These are phyloP conservation scores for Stevia rebaudiana DNA, from an alignment of 140 eudicot species.

Conservation along the genomic window DNA sequence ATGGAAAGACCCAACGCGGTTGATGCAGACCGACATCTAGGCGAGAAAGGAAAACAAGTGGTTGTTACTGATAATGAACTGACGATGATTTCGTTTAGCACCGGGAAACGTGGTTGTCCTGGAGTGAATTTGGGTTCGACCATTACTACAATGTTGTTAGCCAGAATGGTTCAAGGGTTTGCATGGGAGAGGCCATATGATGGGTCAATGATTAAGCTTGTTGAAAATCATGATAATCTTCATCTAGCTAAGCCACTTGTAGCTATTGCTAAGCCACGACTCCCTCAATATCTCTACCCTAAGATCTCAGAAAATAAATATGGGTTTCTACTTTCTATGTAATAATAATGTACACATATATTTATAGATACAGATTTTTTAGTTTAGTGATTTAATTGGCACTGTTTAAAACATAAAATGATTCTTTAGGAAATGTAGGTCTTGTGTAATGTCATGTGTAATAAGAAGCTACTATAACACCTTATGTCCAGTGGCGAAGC, in stretches of 20 bases:
- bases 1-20: slow-evolving; percentile 33
- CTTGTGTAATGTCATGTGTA: too few relatives aligned
- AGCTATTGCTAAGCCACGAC: neutral
- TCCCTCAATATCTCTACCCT: neutral
- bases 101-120: slow-evolving; percentile 40
- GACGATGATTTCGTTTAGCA: slow-evolving; percentile 28
- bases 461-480: too few relatives aligned
- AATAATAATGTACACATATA: too few relatives aligned
- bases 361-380: too few relatives aligned
- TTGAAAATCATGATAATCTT: neutral
- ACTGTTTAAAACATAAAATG: too few relatives aligned
- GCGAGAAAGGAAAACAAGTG: slow-evolving; percentile 18
- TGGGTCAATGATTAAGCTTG: neutral
- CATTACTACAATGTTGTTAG: slow-evolving; percentile 24
- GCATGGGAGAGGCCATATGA: neutral
- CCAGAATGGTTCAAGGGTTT: slow-evolving; percentile 7
- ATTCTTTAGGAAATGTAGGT: too few relatives aligned
- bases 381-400: too few relatives aligned
- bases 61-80: slow-evolving; percentile 25
- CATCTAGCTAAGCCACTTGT: neutral
- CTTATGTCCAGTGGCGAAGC: too few relatives aligned
- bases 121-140: slow-evolving; percentile 30
- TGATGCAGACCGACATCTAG: slow-evolving; percentile 38
- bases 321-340: too few relatives aligned
- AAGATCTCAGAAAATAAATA: too few relatives aligned